Conservation (phyloP, 768 basidiomycete genomes). For the Lactarius hatsudake region DNA sequence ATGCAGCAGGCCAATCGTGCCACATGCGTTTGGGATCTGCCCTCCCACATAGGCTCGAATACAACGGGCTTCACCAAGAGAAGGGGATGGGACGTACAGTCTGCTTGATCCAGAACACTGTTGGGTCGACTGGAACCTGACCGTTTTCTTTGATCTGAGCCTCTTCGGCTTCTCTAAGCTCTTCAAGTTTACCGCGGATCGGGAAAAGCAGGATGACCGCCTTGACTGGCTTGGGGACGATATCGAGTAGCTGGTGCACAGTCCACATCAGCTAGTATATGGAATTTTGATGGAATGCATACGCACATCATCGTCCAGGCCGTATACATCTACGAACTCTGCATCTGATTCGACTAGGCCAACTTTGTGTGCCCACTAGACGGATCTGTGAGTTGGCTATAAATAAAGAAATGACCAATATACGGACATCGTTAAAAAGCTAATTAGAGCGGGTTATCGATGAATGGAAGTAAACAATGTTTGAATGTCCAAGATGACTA, state of each 20-base stretch:
- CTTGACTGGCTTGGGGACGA: conserved; percentile 73
- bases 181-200: conserved; percentile 48
- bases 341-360: conserved; percentile 12
- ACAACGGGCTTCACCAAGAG: background rate
- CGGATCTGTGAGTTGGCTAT: background rate
- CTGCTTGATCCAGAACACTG: conserved; percentile 86
- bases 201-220: conserved; percentile 90
- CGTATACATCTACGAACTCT: conserved; percentile 26
- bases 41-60: background rate
- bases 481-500: background rate
- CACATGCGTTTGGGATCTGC: conserved; percentile 36
- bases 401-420: conserved; percentile 10
- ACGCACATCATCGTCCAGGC: conserved; percentile 24
- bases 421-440: conserved; percentile 18
- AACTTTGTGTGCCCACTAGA: conserved; percentile 6
- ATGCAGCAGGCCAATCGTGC: conserved; percentile 33
- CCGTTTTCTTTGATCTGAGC: conserved; percentile 46
- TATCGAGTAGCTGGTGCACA: conserved; percentile 54
- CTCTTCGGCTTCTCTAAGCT: conserved; percentile 59
- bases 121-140: conserved; percentile 52
- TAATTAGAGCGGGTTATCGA: conserved; percentile 3
- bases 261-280: background rate
- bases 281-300: background rate
- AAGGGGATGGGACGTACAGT: conserved; percentile 49
- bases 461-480: conserved; percentile 34